These are phyloP conservation scores for Fusarium staphyleae DNA, from an alignment of 2,329 filamentous ascomycete genomes.

Conservation along the genomic window DNA sequence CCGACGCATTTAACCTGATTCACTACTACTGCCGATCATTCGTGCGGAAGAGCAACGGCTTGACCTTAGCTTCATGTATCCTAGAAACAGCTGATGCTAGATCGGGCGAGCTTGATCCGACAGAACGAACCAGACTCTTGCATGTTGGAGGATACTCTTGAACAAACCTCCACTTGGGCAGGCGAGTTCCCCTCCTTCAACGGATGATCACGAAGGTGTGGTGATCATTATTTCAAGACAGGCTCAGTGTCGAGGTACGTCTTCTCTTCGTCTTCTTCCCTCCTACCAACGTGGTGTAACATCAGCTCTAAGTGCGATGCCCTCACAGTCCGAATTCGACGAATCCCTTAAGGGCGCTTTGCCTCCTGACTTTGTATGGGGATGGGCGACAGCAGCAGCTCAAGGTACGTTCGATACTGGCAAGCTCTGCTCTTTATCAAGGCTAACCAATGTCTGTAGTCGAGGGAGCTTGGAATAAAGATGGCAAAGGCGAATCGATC, in stretches of 20 bases:
- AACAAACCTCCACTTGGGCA: constrained; percentile 7
- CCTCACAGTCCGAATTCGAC: constrained; percentile 11
- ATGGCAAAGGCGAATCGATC: constrained; percentile 52
- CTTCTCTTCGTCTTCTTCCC: background rate
- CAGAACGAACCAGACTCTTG: background rate
- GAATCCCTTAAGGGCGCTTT: constrained; percentile 16
- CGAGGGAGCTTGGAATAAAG: constrained; percentile 52
- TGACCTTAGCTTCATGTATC: no score
- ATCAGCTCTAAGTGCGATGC: constrained; percentile 1
- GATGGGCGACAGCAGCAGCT: constrained; percentile 48
- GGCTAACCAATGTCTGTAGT: constrained; percentile 39
- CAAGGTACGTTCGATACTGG: background rate
- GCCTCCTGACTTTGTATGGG: constrained; percentile 41
- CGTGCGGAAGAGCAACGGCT: background rate
- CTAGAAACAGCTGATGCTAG: background rate
- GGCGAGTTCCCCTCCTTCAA: constrained; percentile 11
- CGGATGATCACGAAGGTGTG: constrained; percentile 1
- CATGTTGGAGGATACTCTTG: background rate
- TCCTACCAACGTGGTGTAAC: background rate
- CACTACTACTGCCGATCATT: background rate
- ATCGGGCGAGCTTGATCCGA: constrained; percentile 1
- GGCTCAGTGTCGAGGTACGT: background rate
- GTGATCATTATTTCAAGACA: background rate
- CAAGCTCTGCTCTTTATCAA: background rate
- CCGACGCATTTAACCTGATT: background rate